Evolutionary conservation across 148 eudicot genomes (phyloP).

Genomic region (Limonium bicolor): DNA sequence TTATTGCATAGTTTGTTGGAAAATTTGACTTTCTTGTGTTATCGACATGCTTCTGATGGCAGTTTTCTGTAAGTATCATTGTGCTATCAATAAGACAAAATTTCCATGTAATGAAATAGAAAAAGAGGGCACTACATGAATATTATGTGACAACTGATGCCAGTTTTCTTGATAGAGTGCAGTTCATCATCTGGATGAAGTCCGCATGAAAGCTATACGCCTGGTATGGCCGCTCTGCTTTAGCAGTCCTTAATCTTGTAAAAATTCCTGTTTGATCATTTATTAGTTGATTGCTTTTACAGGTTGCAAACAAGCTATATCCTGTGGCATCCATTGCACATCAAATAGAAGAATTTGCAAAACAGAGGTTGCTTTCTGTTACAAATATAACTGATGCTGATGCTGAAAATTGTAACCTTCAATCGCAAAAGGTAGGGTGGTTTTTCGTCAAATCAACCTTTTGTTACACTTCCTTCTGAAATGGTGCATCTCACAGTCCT

Average conservation of each 20-base stretch:
- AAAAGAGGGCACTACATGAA: no score
- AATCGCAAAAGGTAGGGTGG: slow-evolving; percentile 44
- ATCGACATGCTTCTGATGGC: no score
- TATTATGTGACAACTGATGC: slow-evolving; percentile 12
- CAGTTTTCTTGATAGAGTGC: slow-evolving; percentile 54
- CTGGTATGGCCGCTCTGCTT: slow-evolving; percentile 38
- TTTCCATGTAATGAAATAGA: no score
- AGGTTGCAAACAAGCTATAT: slow-evolving; percentile 96
- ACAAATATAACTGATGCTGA: slow-evolving; percentile 14
- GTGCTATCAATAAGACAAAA: no score
- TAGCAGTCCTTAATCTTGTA: not conserved
- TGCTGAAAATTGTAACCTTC: slow-evolving; percentile 24
- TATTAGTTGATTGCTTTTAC: slow-evolving; percentile 6
- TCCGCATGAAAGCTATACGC: slow-evolving; percentile 95
- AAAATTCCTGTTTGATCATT: not conserved
- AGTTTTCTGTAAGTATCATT: no score
- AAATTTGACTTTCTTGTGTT: no score
- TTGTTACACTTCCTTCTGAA: no score
- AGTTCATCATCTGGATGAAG: slow-evolving; percentile 91
- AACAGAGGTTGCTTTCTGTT: slow-evolving; percentile 52
- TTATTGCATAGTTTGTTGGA: no score
- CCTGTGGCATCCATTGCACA: slow-evolving; percentile 53
- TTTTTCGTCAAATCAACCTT: no score
- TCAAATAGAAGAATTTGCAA: slow-evolving; percentile 83
- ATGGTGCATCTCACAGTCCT: no score